Conservation (phyloP, 2,329 filamentous ascomycete genomes). For the Nemania bipapillata region DNA sequence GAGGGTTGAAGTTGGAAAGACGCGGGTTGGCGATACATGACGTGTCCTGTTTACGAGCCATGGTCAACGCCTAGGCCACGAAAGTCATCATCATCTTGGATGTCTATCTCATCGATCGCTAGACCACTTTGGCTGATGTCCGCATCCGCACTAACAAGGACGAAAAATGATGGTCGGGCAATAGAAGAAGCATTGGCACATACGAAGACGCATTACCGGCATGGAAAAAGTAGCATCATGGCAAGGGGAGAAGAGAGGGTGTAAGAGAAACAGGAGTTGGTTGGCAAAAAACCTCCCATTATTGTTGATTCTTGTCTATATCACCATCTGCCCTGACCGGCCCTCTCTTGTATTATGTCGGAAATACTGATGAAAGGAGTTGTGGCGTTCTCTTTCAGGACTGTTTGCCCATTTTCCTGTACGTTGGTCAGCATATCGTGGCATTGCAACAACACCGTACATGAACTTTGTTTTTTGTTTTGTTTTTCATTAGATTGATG, state of each 20-base stretch:
- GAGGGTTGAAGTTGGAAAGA: conserved; percentile 20
- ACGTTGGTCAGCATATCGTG: conserved; percentile 5
- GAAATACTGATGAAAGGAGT: conserved; percentile 28
- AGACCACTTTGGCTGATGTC: conserved; percentile 22
- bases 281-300: conserved; percentile 38
- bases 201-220: conserved; percentile 39
- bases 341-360: conserved; percentile 29
- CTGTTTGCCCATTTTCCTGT: not conserved
- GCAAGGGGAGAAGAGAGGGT: conserved; percentile 30
- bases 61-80: conserved; percentile 28
- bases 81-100: conserved; percentile 34
- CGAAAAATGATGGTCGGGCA: conserved; percentile 27
- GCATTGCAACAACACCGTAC: conserved; percentile 21
- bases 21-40: conserved; percentile 20
- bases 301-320: conserved; percentile 43
- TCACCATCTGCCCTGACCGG: conserved; percentile 25
- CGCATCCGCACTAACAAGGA: conserved; percentile 17
- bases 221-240: conserved; percentile 39
- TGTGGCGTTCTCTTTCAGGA: conserved; percentile 20
- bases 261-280: conserved; percentile 43
- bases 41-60: conserved; percentile 27
- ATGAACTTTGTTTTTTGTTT: not conserved
- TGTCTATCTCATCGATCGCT: conserved; percentile 24
- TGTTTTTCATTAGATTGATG: not conserved
- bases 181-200: conserved; percentile 37